These are phyloP conservation scores for Scheffersomyces titani DNA, from an alignment of 1,139 yeast species.

Conservation along the genomic window DNA sequence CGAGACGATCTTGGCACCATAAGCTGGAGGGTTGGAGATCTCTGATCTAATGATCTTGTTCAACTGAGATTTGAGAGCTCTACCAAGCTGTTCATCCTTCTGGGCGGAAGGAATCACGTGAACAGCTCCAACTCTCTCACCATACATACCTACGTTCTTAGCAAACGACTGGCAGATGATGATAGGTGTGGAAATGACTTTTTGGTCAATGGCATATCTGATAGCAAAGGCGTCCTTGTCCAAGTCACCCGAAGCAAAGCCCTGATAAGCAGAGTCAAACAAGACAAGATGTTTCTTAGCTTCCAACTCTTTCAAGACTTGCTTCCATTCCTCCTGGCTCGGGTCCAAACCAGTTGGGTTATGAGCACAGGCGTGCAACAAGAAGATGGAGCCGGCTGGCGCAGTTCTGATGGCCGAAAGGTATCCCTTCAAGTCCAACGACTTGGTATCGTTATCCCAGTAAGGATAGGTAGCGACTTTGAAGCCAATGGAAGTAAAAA, in stretches of 20 bases:
- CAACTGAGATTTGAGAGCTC: conserved; percentile 72
- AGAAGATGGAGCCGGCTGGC: conserved; percentile 73
- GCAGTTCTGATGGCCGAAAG: conserved; percentile 67
- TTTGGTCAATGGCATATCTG: conserved; percentile 69
- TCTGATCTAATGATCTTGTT: conserved; percentile 79
- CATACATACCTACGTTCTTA: conserved; percentile 95
- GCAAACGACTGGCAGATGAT: conserved; percentile 95
- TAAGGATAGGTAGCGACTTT: conserved; percentile 70
- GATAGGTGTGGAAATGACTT: conserved; percentile 47
- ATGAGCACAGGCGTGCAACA: conserved; percentile 54
- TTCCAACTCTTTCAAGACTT: conserved; percentile 49
- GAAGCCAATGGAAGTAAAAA: conserved; percentile 62
- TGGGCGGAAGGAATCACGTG: conserved; percentile 55
- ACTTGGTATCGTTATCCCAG: conserved; percentile 64
- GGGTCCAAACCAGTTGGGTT: conserved; percentile 56
- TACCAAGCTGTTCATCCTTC: conserved; percentile 34
- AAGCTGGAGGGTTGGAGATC: conserved; percentile 92
- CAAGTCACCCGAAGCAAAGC: conserved; percentile 86
- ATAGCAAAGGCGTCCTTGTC: conserved; percentile 86
- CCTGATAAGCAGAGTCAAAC: conserved; percentile 53
- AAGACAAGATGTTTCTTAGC: conserved; percentile 40
- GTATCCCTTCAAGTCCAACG: conserved; percentile 69
- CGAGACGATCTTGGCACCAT: conserved; percentile 92
- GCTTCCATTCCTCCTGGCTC: conserved; percentile 42
- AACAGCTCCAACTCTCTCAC: conserved; percentile 95